Evolutionary conservation across 129 eudicot genomes (phyloP), one percentile per base, ranked within the genome.

Genomic region (Cynara cardunculus): DNA sequence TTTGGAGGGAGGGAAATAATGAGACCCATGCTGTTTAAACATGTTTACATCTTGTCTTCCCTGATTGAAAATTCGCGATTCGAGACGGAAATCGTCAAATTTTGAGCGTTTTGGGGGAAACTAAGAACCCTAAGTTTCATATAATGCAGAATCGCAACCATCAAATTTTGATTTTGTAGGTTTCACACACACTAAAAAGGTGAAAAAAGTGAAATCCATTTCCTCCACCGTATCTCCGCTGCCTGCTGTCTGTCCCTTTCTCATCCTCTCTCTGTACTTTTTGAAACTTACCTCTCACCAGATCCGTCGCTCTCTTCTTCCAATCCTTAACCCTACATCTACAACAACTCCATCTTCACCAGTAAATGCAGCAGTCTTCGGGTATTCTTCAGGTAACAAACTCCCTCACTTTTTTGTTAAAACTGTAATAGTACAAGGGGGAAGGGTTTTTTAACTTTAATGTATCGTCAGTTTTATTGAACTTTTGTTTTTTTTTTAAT

Each of bases 271-370:
- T 73, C 68, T 81, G 79, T 14, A 66, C 81, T 53, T 82, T 82
- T 76, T 24, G 76, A 82, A 76, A 82, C 81, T 21, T 82, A 82
- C 81, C 64, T 69, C 81, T 82, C 81, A 82, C 77, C 71, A 69
- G 81, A 82, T 82, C 81, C 81, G 26, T 82, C 81, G 24, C 56
- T 81, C 41, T 81, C 81, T 28, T 28, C 71, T 70, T 75, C 62
- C 76, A 74, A 73, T 28, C 85, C 69, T 75, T 75, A 75, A 68
- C 62, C 78, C 73, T 66, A 56, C 59, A 56, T 56, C 78, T 26
- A 16, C 69, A 67, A 62, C 70, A 67, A 74, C 80, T 68, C 67
- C 79, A 67, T 34, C 75, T 2, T 30, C 67, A 26, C 39, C 84
- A 72, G 37, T 80, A 56, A 32, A 56, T 61, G 78, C 78, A 31